These are phyloP conservation scores for Xylariaceae sp. DNA, from an alignment of 2,329 filamentous ascomycete genomes.

Conservation along the genomic window DNA sequence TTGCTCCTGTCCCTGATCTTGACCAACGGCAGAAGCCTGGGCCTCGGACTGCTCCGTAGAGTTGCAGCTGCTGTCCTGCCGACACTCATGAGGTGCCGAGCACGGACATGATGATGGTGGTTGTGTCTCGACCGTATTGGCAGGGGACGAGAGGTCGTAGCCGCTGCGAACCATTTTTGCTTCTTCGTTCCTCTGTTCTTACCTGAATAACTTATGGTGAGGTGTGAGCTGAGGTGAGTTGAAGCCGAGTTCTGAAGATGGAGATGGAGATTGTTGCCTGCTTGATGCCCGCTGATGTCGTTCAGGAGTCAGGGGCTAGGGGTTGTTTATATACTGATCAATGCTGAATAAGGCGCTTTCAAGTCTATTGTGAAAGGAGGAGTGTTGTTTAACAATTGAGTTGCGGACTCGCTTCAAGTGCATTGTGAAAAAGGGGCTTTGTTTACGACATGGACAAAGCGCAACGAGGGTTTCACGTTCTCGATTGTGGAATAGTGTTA, in stretches of 20 bases:
- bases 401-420: too few relatives aligned
- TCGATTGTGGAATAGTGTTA: too few relatives aligned
- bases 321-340: too few relatives aligned
- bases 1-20: background rate
- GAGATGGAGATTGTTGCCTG: background rate
- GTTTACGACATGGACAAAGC: too few relatives aligned
- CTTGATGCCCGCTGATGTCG: background rate
- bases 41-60: background rate
- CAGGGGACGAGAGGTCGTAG: background rate
- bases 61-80: background rate
- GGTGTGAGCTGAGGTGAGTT: too few relatives aligned
- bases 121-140: background rate
- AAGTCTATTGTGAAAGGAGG: too few relatives aligned
- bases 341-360: too few relatives aligned
- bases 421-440: too few relatives aligned
- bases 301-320: too few relatives aligned
- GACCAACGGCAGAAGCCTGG: background rate
- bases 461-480: too few relatives aligned
- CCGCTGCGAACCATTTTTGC: slow-evolving; percentile 1
- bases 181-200: background rate
- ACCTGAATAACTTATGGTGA: background rate
- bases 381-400: too few relatives aligned
- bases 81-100: background rate
- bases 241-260: background rate
- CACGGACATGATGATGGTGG: background rate